Evolutionary conservation across 208 protist species (phyloP), one percentile per base, ranked within the genome.

Genomic region (Vickermania spadyakhi): DNA sequence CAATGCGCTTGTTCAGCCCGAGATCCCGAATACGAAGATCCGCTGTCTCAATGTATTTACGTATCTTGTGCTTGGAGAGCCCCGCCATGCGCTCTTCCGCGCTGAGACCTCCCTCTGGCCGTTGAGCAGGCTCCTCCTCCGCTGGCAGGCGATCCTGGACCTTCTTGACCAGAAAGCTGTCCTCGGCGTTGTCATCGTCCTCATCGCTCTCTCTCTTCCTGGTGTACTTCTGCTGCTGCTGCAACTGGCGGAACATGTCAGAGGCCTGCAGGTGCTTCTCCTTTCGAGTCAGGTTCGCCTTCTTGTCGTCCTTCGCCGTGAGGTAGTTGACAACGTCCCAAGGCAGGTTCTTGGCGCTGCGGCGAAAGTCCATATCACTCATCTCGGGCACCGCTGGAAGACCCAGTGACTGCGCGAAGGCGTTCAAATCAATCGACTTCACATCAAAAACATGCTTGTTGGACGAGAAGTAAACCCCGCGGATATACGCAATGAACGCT

Each of bases 361-460:
- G 83, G 45, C 78, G 73, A 26, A 84, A 58, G 27, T 70, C 62
- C 50, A 96, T 71, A 75, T 98, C 94, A n/a, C 79, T 82, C 69
- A 98, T 91, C 56, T 94, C 81, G 3, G 98, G 98, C 36, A 94
- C 82, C 28, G 85, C 75, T 13, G 89, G 64, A 28, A 99, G 81
- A 26, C 98, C 98, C 1, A 98, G 77, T 3, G 93, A 97, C 28
- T 79, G 69, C 1, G 97, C 86, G 57, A 96, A 97, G n/a, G 70
- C 73, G 30, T 81, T 83, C 5, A 96, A 64, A 56, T 97, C 85
- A 31, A 99, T 88, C 3, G 73, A 64, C 0, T 72, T 58, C 7
- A 98, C 72, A 31, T 98, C 76, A 61, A 99, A 99, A 0, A 99
- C 86, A 42, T 95, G 78, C 66, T 99, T 99, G 80, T 99, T 94